phyloP scores from a whole-genome alignment of 1,284 basidiomycete genomes.

The Malassezia brasiliensis region DNA sequence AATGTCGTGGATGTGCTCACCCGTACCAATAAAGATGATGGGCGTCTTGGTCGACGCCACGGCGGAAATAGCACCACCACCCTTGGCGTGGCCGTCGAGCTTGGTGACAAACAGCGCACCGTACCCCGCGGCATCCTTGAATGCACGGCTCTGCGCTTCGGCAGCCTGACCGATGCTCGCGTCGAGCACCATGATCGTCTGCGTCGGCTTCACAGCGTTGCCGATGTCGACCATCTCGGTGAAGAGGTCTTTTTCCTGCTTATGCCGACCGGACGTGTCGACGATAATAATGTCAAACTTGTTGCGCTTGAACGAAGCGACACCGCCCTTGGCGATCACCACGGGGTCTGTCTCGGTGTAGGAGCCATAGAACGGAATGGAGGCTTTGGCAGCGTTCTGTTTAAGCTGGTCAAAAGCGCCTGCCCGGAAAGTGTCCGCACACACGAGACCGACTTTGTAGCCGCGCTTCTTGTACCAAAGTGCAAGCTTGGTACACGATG shows the following conservation, averaged over 20 bases:
- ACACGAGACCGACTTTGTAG: conserved; percentile 95
- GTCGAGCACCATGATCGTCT: conserved; percentile 52
- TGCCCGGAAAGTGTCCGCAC: conserved; percentile 97
- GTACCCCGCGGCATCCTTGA: conserved; percentile 95
- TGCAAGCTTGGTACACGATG: conserved; percentile 66
- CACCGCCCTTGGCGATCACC: conserved; percentile 83
- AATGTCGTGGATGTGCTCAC: conserved; percentile 90
- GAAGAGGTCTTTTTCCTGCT: conserved; percentile 93
- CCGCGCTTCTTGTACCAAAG: conserved; percentile 95
- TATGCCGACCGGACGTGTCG: conserved; percentile 93
- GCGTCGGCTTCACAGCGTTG: conserved; percentile 71
- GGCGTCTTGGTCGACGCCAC: conserved; percentile 97
- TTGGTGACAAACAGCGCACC: conserved; percentile 99
- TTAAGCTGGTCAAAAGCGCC: conserved; percentile 94
- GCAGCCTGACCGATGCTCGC: conserved; percentile 75
- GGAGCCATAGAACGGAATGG: conserved; percentile 96
- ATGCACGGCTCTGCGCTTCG: conserved; percentile 86
- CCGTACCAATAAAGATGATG: conserved; percentile 96
- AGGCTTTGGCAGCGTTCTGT: conserved; percentile 89
- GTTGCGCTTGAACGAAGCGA: conserved; percentile 93
- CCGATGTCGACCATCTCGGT: conserved; percentile 97
- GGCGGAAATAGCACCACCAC: conserved; percentile 96
- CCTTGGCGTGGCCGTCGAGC: conserved; percentile 98
- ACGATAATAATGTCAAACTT: conserved; percentile 98
- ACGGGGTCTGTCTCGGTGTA: conserved; percentile 99